phyloP scores from a whole-genome alignment of 768 basidiomycete species.

The Russula dissimulans region DNA sequence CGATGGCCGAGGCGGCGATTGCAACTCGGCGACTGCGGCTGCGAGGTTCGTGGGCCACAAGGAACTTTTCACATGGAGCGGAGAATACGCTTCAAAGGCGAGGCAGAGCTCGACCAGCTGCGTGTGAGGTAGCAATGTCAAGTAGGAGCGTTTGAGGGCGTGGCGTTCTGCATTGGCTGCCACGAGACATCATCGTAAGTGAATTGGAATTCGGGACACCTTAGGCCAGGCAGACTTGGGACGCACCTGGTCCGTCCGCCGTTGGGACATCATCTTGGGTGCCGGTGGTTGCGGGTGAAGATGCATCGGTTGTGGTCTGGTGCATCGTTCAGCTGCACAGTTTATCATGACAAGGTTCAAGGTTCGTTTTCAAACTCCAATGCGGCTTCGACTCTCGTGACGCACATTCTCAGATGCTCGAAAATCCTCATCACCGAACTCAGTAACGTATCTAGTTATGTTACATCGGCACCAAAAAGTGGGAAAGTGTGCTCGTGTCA shows the following conservation, averaged over 20 bases:
- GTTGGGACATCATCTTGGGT: constrained; percentile 22
- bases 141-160: constrained; percentile 63
- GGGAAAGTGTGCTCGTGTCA: background rate
- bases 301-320: constrained; percentile 31
- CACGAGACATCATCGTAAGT: background rate
- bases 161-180: constrained; percentile 36
- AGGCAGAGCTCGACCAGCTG: constrained; percentile 78
- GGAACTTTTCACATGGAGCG: constrained; percentile 51
- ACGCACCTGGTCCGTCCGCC: constrained; percentile 16
- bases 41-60: constrained; percentile 68
- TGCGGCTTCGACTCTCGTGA: too few species aligned
- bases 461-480: background rate
- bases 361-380: constrained; percentile 38
- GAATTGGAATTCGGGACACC: background rate
- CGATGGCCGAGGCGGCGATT: constrained; percentile 19
- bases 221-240: too few species aligned
- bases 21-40: constrained; percentile 48
- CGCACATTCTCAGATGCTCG: background rate
- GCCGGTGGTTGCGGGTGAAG: constrained; percentile 29
- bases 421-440: background rate
- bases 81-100: constrained; percentile 58
- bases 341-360: constrained; percentile 68
- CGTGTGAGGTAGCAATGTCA: constrained; percentile 52
- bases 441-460: background rate
- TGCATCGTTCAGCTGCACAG: constrained; percentile 69